Evolutionary conservation across 305 asterid species (phyloP).

Genomic region (Plantago lanceolata): DNA sequence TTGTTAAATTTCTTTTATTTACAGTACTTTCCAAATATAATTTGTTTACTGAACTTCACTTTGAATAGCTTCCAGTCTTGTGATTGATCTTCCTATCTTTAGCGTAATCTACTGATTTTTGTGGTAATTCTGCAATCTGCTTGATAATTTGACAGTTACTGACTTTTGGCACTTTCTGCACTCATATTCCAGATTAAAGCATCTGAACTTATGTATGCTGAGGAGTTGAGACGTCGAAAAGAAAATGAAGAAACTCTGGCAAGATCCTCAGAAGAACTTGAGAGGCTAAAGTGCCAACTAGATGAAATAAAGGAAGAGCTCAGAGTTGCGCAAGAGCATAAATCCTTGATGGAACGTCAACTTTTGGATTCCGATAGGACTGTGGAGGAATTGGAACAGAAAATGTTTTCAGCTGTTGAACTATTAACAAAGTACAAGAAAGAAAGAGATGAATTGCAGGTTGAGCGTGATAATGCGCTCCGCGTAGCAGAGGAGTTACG

Average conservation of each 20-base stretch:
- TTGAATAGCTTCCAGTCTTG: conserved; percentile 1
- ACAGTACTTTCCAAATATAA: background rate
- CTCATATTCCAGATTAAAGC: conserved; percentile 49
- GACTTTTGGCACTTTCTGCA: background rate
- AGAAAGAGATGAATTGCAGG: conserved; percentile 72
- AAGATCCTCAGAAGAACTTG: conserved; percentile 51
- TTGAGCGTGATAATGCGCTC: conserved; percentile 64
- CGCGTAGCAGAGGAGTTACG: conserved; percentile 61
- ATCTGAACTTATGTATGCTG: conserved; percentile 46
- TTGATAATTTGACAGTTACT: conserved; percentile 17
- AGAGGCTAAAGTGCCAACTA: conserved; percentile 44
- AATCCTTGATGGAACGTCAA: conserved; percentile 52
- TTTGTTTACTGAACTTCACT: background rate
- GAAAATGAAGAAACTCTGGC: conserved; percentile 65
- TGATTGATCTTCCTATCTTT: background rate
- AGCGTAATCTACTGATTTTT: background rate
- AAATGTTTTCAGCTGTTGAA: conserved; percentile 74
- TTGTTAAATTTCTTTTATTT: background rate
- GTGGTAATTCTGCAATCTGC: background rate
- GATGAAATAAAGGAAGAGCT: conserved; percentile 46
- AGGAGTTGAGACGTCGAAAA: conserved; percentile 54
- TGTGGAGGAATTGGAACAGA: conserved; percentile 71
- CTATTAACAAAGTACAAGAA: conserved; percentile 71
- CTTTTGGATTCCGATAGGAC: conserved; percentile 51
- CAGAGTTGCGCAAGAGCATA: conserved; percentile 50